Conservation (phyloP, 2,329 filamentous ascomycete species). For the Dryadomyces quercus-mongolicae region DNA sequence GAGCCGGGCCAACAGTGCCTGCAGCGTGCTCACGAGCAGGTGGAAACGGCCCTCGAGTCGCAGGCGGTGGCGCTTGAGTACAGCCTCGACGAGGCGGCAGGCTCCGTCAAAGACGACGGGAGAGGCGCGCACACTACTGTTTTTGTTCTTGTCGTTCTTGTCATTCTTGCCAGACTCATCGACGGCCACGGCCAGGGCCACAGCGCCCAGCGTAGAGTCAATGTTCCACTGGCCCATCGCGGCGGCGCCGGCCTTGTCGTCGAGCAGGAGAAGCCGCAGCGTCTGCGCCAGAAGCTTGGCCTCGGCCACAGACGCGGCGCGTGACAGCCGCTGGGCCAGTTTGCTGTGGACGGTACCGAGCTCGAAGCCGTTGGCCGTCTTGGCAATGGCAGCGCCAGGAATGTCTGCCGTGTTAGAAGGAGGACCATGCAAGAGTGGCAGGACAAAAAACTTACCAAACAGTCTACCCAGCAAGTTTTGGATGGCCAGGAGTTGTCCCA, state of each 20-base stretch:
- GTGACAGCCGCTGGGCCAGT: conserved; percentile 21
- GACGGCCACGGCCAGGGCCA: conserved; percentile 22
- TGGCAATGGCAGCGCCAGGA: neutral
- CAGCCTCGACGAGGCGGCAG: conserved; percentile 40
- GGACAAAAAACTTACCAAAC: conserved; percentile 19
- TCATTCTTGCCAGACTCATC: conserved; percentile 3
- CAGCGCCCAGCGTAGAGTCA: conserved; percentile 36
- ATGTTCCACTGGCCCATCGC: conserved; percentile 47
- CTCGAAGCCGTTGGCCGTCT: conserved; percentile 17
- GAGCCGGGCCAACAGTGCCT: conserved; percentile 42
- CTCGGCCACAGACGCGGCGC: conserved; percentile 18
- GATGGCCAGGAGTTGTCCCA: conserved; percentile 32
- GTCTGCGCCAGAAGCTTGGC: conserved; percentile 28
- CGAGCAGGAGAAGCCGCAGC: conserved; percentile 28
- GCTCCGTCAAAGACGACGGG: conserved; percentile 30
- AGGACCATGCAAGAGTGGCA: neutral
- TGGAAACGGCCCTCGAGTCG: conserved; percentile 52
- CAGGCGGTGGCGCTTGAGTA: conserved; percentile 46
- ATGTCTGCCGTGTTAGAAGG: conserved; percentile 1
- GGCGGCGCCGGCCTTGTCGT: conserved; percentile 33
- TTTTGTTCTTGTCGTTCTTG: conserved; percentile 8
- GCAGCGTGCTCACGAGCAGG: conserved; percentile 39
- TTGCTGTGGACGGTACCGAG: conserved; percentile 29
- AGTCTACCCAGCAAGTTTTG: conserved; percentile 28
- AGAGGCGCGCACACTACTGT: conserved; percentile 10